Evolutionary conservation across 202 grass and related monocot species (phyloP).

Genomic region (Panicum hallii): DNA sequence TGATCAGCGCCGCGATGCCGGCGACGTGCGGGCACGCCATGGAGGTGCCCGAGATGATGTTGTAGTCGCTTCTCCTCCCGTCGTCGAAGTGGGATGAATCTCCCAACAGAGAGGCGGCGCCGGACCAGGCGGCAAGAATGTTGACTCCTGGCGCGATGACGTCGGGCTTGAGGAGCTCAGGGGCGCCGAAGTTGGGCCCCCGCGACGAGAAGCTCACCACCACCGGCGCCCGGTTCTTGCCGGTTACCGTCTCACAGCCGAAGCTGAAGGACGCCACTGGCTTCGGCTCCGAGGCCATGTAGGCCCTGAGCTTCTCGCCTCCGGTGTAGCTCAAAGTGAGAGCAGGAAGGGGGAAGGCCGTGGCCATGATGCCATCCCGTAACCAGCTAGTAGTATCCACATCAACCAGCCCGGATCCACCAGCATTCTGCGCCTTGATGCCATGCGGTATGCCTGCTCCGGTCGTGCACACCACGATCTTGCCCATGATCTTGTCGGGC

Average conservation of each 20-base stretch:
- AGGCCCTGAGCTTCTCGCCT: constrained; percentile 35
- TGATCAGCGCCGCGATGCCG: constrained; percentile 48
- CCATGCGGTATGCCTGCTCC: accelerated
- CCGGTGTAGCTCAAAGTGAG: constrained; percentile 30
- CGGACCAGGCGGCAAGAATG: constrained; percentile 51
- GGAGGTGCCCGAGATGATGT: constrained; percentile 46
- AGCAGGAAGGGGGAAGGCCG: constrained; percentile 27
- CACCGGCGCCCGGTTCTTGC: not conserved
- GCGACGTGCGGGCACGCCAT: constrained; percentile 46
- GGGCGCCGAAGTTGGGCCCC: constrained; percentile 21
- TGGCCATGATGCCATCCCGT: not conserved
- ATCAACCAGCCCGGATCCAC: constrained; percentile 32
- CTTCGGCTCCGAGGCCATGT: constrained; percentile 28
- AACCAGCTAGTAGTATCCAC: not conserved
- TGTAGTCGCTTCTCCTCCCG: constrained; percentile 30
- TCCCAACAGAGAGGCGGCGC: not conserved
- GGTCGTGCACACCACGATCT: constrained; percentile 29
- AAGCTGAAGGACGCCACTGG: constrained; percentile 52
- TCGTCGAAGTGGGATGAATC: not conserved
- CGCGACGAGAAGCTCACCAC: constrained; percentile 50
- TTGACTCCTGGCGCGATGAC: constrained; percentile 49
- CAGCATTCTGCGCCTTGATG: constrained; percentile 15
- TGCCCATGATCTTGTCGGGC: constrained; percentile 47
- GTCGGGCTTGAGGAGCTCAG: constrained; percentile 62
- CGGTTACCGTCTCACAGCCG: constrained; percentile 23